Evolutionary conservation across 176 grass and related monocot genomes (phyloP).

Genomic region (Thalia dealbata): DNA sequence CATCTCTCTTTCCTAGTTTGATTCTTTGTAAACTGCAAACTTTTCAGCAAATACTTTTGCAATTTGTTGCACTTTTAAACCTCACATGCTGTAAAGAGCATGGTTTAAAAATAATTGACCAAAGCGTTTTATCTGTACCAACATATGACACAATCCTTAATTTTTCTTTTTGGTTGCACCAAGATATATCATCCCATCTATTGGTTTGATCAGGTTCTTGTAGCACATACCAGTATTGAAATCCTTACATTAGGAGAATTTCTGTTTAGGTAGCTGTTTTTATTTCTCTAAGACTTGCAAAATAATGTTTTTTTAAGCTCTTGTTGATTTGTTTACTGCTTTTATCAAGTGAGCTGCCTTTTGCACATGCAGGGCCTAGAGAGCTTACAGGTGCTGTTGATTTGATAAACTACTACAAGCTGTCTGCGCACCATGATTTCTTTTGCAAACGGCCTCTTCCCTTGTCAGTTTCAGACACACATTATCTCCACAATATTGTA

Average conservation of each 20-base stretch:
- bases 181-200: background rate
- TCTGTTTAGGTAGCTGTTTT: background rate
- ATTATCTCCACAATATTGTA: slow-evolving; percentile 86
- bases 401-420: slow-evolving; percentile 84
- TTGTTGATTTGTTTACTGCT: background rate
- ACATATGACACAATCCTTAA: too few relatives aligned
- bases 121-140: too few relatives aligned
- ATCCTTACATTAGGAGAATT: background rate
- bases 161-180: background rate
- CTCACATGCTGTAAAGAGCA: too few relatives aligned
- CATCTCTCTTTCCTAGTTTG: too few relatives aligned
- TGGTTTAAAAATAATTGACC: too few relatives aligned
- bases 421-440: slow-evolving; percentile 75
- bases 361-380: slow-evolving; percentile 54
- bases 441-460: slow-evolving; percentile 85
- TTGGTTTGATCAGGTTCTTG: background rate
- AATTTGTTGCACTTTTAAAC: too few relatives aligned
- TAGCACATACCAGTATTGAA: background rate
- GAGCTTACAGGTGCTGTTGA: slow-evolving; percentile 84
- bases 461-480: slow-evolving; percentile 75
- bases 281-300: background rate
- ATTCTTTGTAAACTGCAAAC: too few relatives aligned
- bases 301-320: background rate
- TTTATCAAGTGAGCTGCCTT: background rate
- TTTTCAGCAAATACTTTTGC: too few relatives aligned